Evolutionary conservation across 495 filamentous ascomycete species (phyloP).

Genomic region (Tuber aestivum): DNA sequence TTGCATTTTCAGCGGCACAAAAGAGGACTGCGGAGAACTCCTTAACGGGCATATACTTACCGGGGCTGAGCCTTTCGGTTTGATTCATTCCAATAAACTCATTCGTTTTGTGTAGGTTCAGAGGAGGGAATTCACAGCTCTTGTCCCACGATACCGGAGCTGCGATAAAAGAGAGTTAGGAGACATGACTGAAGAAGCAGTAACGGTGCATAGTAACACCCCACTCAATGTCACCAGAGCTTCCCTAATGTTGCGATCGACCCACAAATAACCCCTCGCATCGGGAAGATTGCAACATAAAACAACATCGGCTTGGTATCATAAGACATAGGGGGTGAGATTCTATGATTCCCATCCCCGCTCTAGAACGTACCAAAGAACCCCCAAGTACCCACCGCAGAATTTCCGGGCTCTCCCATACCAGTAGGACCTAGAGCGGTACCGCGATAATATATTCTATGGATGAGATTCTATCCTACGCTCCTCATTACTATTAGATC

Average conservation of each 20-base stretch:
- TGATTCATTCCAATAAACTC: neutral
- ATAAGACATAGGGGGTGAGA: neutral
- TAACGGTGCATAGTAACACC: neutral
- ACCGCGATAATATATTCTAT: neutral
- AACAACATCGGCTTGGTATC: neutral
- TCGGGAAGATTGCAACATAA: neutral
- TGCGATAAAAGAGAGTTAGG: neutral
- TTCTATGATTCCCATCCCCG: neutral
- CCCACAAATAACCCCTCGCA: neutral
- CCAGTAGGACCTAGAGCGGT: neutral
- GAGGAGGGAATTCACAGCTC: neutral
- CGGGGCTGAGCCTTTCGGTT: neutral
- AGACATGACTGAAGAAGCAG: neutral
- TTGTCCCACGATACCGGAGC: neutral
- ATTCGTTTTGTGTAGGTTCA: neutral
- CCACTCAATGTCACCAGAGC: neutral
- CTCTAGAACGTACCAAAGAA: neutral
- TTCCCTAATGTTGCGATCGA: neutral
- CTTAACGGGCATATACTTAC: neutral
- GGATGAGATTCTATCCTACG: neutral
- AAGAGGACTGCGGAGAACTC: neutral
- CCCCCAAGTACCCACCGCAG: neutral
- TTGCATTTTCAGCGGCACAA: neutral
- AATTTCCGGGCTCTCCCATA: neutral
- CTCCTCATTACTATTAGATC: neutral